Base-by-base conservation (phyloP, 371 early-diverging fungal species). In the Conidiobolus coronatus region DNA sequence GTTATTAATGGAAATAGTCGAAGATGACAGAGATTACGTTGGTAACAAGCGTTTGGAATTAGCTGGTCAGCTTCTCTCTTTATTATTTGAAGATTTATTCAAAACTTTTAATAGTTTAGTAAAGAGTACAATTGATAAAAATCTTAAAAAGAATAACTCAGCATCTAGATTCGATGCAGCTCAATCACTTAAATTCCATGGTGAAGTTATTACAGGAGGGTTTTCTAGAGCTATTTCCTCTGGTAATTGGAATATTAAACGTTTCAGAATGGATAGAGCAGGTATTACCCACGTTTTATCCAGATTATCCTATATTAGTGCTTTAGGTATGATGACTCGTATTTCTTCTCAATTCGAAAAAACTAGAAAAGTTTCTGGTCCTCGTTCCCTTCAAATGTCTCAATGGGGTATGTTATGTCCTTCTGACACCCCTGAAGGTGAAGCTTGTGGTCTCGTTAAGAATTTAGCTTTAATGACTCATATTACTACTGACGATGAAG, bases 1-100 rank as follows among this genome's bases (percentile, higher is more conserved):
- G 73, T 82, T 57, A 65, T 70, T 24, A 77, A 82, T 44, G 77
- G 77, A 33, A 75, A 79, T 8, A 63, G n/a, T 79, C 51, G 77
- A 88, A 5, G 99, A 99, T 61, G 99, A 99, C 63, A 86, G 95
- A 56, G 99, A 99, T 71, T 99, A 94, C 66, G 79, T 99, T 33
- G 99, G 99, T 55, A 99, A 99, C 75, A 99, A 99, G 66, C 80
- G 99, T 60, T 69, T 99, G 51, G 99, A 99, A 69, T 69, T 98
- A 55, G 98, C 99, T 20, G 99, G 99, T 36, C 94, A 97, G 57
- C 65, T 99, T 46, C 65, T 99, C 0, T 81, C 91, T 0, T 74
- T 99, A 36, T 68, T 99, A 38, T 99, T 99, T 60, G 99, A 99
- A 67, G 99, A 99, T 77, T 65, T 94, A 53, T 99, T 99, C 74